Evolutionary conservation across 202 grass and related monocot species (phyloP).

Genomic region (Eragrostis tef): DNA sequence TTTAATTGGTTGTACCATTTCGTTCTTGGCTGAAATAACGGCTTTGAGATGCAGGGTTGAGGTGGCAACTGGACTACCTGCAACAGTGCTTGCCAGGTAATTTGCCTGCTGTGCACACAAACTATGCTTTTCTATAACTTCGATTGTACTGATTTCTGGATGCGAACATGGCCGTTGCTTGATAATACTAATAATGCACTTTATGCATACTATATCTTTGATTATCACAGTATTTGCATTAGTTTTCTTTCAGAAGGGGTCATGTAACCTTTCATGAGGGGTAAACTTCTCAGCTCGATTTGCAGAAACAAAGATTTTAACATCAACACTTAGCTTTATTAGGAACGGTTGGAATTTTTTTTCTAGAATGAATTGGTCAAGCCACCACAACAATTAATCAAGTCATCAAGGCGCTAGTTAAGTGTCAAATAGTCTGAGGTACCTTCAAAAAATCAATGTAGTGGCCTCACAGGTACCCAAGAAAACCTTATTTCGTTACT

Average conservation of each 20-base stretch:
- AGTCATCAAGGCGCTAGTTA: background rate
- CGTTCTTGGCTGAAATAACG: slow-evolving; percentile 32
- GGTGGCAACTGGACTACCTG: slow-evolving; percentile 87
- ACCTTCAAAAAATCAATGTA: background rate
- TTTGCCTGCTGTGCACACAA: slow-evolving; percentile 4
- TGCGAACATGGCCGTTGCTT: background rate
- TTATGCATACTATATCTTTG: slow-evolving; percentile 3
- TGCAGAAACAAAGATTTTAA: background rate
- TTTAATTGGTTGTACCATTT: slow-evolving; percentile 10
- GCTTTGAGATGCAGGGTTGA: slow-evolving; percentile 70
- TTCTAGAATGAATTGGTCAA: background rate
- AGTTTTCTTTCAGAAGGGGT: background rate
- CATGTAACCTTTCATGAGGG: too few relatives aligned
- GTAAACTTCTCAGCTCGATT: background rate
- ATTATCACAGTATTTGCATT: background rate
- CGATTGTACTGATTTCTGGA: too few relatives aligned
- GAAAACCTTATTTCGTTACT: background rate
- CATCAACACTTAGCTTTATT: slow-evolving; percentile 28
- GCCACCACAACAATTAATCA: background rate
- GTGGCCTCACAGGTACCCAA: background rate
- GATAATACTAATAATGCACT: slow-evolving; percentile 1
- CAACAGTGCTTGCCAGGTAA: slow-evolving; percentile 93
- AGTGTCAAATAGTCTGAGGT: background rate
- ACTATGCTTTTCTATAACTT: background rate
- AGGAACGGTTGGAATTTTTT: background rate